Conservation (phyloP, 768 basidiomycete genomes). For the Lanmaoa pseudosensibilis region DNA sequence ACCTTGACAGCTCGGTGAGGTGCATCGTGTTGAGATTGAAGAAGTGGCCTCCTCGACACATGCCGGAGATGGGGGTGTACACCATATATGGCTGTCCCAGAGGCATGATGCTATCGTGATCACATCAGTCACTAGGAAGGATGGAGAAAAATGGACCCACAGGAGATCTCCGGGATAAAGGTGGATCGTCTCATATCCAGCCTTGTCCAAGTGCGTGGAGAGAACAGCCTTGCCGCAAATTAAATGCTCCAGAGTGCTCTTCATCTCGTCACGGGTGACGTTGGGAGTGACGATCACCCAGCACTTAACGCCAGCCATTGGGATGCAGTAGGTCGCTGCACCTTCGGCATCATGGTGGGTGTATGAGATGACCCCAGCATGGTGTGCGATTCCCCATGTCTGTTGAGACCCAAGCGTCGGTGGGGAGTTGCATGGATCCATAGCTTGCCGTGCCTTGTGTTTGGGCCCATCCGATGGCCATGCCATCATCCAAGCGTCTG, state of each 20-base stretch:
- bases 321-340: neutral
- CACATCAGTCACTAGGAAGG: neutral
- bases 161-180: too few species aligned
- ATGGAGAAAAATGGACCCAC: too few species aligned
- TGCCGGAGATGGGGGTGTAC: neutral
- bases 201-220: too few species aligned
- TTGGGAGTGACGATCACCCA: neutral
- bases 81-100: neutral
- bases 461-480: neutral
- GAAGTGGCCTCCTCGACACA: slow-evolving; percentile 8
- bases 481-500: neutral
- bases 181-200: too few species aligned
- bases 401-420: neutral
- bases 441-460: neutral
- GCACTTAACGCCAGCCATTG: neutral
- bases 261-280: neutral
- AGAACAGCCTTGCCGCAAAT: too few species aligned
- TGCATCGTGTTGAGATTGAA: slow-evolving; percentile 10
- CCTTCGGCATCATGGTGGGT: neutral
- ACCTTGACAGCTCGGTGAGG: too few species aligned
- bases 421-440: neutral
- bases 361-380: neutral
- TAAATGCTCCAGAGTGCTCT: fast-evolving
- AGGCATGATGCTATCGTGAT: neutral
- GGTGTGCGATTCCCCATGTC: neutral